phyloP scores from a whole-genome alignment of 495 filamentous ascomycete genomes.

The Penicillium paradoxum region DNA sequence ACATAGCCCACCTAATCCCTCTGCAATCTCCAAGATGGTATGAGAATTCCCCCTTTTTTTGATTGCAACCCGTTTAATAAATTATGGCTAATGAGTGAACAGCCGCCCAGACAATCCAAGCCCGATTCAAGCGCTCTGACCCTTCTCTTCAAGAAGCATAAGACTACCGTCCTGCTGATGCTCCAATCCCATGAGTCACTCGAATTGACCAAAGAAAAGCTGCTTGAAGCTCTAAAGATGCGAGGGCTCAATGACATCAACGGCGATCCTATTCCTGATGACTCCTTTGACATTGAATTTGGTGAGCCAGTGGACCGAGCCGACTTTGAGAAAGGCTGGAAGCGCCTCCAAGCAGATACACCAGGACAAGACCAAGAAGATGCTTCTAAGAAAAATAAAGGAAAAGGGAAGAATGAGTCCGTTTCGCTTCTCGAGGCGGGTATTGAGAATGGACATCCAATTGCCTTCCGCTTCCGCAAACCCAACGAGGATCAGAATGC shows the following conservation, averaged over 20 bases:
- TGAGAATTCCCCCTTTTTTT: background rate
- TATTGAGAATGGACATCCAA: conserved; percentile 51
- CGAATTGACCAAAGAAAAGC: conserved; percentile 53
- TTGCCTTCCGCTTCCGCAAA: conserved; percentile 66
- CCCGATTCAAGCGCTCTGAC: conserved; percentile 49
- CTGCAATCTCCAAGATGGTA: conserved; percentile 16
- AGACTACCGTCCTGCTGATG: conserved; percentile 71
- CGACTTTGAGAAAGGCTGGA: conserved; percentile 56
- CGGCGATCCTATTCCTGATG: conserved; percentile 41
- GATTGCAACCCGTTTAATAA: background rate
- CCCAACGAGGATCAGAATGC: conserved; percentile 12
- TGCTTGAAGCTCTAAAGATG: conserved; percentile 51
- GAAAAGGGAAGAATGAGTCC: conserved; percentile 35
- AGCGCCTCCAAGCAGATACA: conserved; percentile 36
- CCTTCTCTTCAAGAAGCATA: conserved; percentile 73
- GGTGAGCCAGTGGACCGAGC: conserved; percentile 50
- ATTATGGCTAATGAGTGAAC: background rate
- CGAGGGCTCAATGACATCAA: conserved; percentile 42
- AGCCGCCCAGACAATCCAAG: conserved; percentile 25
- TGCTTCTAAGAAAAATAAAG: conserved; percentile 32
- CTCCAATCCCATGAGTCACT: conserved; percentile 58
- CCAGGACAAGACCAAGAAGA: conserved; percentile 30
- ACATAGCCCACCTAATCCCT: background rate
- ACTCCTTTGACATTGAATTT: conserved; percentile 48
- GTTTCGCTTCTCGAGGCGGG: conserved; percentile 42